Conservation (phyloP, 495 filamentous ascomycete species). For the Penicillium simplicissimum region DNA sequence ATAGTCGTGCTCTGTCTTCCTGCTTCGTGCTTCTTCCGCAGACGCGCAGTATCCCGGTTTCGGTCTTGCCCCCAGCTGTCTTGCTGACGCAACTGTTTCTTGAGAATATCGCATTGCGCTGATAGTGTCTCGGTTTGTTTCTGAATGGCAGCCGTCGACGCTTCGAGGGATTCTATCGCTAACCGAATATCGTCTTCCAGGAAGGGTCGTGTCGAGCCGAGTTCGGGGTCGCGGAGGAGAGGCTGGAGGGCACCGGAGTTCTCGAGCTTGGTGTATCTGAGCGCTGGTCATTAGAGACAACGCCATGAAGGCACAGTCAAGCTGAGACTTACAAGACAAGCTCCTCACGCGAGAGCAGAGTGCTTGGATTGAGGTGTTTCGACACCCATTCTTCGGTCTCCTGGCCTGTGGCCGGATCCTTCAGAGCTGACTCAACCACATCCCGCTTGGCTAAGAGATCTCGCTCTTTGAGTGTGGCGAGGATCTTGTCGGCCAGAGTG, state of each 20-base stretch:
- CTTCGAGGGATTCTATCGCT: constrained; percentile 39
- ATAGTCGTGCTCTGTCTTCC: constrained; percentile 37
- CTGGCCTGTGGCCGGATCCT: constrained; percentile 14
- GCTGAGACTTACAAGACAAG: constrained; percentile 31
- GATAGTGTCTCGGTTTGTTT: constrained; percentile 37
- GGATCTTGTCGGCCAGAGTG: constrained; percentile 11
- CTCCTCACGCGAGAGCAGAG: constrained; percentile 46
- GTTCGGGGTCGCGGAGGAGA: constrained; percentile 29
- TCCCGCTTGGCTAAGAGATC: constrained; percentile 29
- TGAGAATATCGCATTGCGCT: constrained; percentile 33
- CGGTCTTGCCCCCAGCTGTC: constrained; percentile 27
- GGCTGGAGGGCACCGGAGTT: constrained; percentile 29
- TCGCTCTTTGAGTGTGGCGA: constrained; percentile 31
- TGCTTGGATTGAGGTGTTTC: constrained; percentile 34
- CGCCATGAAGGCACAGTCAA: background rate
- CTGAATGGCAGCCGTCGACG: constrained; percentile 38
- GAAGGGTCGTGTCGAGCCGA: constrained; percentile 38
- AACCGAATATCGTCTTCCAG: constrained; percentile 42
- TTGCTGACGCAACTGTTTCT: constrained; percentile 28
- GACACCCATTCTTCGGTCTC: constrained; percentile 37
- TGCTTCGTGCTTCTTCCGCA: constrained; percentile 42
- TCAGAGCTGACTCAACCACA: constrained; percentile 33
- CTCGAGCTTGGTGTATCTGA: constrained; percentile 40
- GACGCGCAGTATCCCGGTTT: constrained; percentile 29
- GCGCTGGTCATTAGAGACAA: constrained; percentile 1